Base-by-base conservation (phyloP, 2,329 filamentous ascomycete species). In the Aspergillus sp. region DNA sequence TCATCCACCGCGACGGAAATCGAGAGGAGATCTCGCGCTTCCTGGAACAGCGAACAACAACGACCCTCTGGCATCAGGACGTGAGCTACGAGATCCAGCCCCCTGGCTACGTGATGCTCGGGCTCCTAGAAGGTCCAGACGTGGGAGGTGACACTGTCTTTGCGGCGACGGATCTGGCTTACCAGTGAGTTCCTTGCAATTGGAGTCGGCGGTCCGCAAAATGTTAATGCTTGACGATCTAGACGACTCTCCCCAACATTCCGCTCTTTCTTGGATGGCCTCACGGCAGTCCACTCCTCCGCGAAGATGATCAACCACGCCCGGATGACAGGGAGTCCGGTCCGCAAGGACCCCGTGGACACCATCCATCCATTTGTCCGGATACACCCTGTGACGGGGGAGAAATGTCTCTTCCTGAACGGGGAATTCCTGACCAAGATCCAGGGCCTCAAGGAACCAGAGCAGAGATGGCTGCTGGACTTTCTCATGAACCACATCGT, bases 221-320 rank as follows among this genome's bases (percentile, higher is more conserved):
- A 15, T 11, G 8, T 10, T 8, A 29, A 10, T 26, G 10, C 3
- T 8, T 8, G 8, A n/a, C 8, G 22, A n/a, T n/a, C 3, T 30
- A 55, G 51, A 35, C 52, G 55, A n/a, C 49, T 75, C 62, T 41
- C 72, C 57, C 33, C 75, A 61, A 45, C 73, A 65, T 37, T 71
- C 64, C 3, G 71, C 39, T 49, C 28, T 16, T 58, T 40, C 38
- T 53, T 50, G 25, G 60, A 48, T 37, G 48, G 28, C 32, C 48
- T 64, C 19, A 49, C 52, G 13, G 57, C 54, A 7, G 51, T 58
- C n/a, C 61, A 65, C 43, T 55, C 57, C 2, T 62, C 60, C 4
- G 47, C 59, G 12, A 67, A 66, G 34, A 61, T 67, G 60, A 67
- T 67, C 42, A 45, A 44, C 19, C 59, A 64, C 40, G 52, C 60